These are phyloP conservation scores for Fusarium proliferatum DNA, from an alignment of 2,329 filamentous ascomycete genomes.

Conservation along the genomic window DNA sequence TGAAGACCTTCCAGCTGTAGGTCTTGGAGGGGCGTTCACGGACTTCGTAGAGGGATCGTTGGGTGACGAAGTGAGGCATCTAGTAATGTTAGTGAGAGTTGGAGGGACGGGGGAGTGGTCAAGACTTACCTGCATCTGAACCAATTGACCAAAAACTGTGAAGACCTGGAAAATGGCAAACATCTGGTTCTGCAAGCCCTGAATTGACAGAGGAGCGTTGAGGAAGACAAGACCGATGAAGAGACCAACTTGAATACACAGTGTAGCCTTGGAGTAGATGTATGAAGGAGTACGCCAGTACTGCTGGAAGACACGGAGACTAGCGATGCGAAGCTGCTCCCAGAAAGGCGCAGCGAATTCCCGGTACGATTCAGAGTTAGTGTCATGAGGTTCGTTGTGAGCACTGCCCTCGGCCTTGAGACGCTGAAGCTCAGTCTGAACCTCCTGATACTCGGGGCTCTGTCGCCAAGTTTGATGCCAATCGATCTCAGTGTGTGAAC, in stretches of 20 bases:
- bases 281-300: constrained; percentile 93
- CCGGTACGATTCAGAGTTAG: constrained; percentile 62
- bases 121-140: constrained; percentile 57
- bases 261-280: constrained; percentile 82
- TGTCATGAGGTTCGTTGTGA: constrained; percentile 36
- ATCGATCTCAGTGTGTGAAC: constrained; percentile 37
- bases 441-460: constrained; percentile 60
- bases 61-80: constrained; percentile 87
- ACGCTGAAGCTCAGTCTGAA: constrained; percentile 65
- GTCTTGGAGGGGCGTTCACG: constrained; percentile 86
- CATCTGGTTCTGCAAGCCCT: constrained; percentile 89
- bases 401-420: constrained; percentile 63
- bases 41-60: constrained; percentile 84
- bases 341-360: constrained; percentile 85
- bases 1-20: constrained; percentile 87
- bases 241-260: constrained; percentile 73
- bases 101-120: rapidly evolving
- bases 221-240: constrained; percentile 88
- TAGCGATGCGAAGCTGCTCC: constrained; percentile 74
- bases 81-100: constrained; percentile 58
- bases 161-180: constrained; percentile 87
- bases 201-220: constrained; percentile 74
- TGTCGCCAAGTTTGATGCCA: constrained; percentile 46
- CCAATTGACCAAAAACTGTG: constrained; percentile 82
- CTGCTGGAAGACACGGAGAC: constrained; percentile 83